These are phyloP conservation scores for Mycosarcoma maydis DNA, from an alignment of 1,284 basidiomycete genomes.

Conservation along the genomic window DNA sequence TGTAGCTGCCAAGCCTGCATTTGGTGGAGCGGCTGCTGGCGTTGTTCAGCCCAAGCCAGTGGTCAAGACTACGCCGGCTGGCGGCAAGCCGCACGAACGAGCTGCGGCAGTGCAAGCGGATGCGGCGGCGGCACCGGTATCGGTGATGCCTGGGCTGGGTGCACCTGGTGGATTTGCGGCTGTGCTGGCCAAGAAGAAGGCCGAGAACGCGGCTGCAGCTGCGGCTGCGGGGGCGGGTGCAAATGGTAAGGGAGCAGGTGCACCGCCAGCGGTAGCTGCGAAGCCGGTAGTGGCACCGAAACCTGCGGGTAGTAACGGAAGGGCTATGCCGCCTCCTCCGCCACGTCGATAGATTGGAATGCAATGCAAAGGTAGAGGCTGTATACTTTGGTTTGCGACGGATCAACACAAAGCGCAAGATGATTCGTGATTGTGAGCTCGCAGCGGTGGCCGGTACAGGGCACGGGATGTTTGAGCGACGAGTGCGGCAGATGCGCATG, in stretches of 20 bases:
- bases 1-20: conserved; percentile 45
- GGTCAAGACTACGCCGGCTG: conserved; percentile 42
- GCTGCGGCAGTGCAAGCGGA: conserved; percentile 58
- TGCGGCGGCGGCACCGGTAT: conserved; percentile 65
- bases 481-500: no score
- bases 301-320: conserved; percentile 39
- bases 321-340: conserved; percentile 50
- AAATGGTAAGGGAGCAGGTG: no score
- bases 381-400: no score
- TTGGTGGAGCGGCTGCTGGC: conserved; percentile 72
- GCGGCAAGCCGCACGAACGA: conserved; percentile 68
- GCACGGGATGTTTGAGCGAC: no score
- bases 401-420: no score
- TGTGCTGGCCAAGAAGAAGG: conserved; percentile 68
- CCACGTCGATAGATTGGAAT: conserved; percentile 18
- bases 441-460: no score
- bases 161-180: conserved; percentile 68
- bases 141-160: conserved; percentile 68
- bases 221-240: conserved; percentile 28
- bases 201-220: conserved; percentile 54
- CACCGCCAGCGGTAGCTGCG: conserved; percentile 19
- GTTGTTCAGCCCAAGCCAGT: conserved; percentile 69
- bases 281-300: conserved; percentile 49
- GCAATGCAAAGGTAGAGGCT: neutral
- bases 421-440: no score